Base-by-base conservation (phyloP, 2,329 filamentous ascomycete genomes). In the Paraphoma sp. region DNA sequence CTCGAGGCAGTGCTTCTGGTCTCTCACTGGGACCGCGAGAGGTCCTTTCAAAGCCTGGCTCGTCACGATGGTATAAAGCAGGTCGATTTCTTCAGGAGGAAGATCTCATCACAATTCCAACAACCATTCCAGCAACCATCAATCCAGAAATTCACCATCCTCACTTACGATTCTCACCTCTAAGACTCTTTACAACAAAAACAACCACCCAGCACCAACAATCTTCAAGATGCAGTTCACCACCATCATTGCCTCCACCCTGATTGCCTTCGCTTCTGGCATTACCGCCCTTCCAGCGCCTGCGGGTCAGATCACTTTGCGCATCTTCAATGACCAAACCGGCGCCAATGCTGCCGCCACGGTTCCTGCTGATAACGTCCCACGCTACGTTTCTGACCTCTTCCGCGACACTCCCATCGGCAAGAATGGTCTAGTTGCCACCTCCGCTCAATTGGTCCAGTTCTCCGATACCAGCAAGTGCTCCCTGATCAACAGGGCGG, bases 201-300 rank as follows among this genome's bases (percentile, higher is more conserved):
- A 4, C 33, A 48, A 36, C 33, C 17, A 41, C 30, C 45, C 17
- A 29, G 3, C 42, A 49, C 8, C 40, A n/a, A 42, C 12, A 11
- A 42, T 18, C 31, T 51, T 46, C 49, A 60, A 60, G 40, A 63
- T 63, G 60, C 51, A 60, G 47, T 60, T 63, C 52, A 60, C 57
- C 38, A 56, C 50, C 45, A 49, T 55, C n/a, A 14, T 63, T 41
- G 50, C 54, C 30, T 45, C 60, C 29, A 45, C 51, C 31, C 31
- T 63, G 16, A 33, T 60, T n/a, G 53, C 54, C 36, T 48, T 63
- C 42, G 46, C 49, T 41, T 43, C 49, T 38, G 52, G 48, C 16
- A 56, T 54, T 44, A 33, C 46, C 9, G 50, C 55, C 14, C 42
- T 53, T 38, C 52, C 54, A 38, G 17, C 40, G 16, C 42, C 52